Percentiles rank a stretch among this genome's conserved stretches.
Conservation (phyloP, 352 stramenopile genomes). For the Phytopythium cucurbitacearum region DNA sequence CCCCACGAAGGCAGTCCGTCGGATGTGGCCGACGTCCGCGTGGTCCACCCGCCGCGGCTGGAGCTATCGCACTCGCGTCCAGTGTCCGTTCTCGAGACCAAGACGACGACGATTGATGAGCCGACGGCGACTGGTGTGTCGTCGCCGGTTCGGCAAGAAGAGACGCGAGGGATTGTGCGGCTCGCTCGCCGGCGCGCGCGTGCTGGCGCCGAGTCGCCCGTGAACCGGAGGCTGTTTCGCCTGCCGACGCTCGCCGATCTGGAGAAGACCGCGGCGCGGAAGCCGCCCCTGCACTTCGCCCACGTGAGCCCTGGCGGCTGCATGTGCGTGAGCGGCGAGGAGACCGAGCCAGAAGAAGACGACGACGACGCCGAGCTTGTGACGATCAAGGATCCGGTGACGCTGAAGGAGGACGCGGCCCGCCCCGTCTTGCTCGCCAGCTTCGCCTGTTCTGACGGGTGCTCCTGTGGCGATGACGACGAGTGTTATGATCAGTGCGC, state of each 20-base stretch:
- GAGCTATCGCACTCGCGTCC: background rate
- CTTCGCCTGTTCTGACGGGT: slow-evolving; percentile 4
- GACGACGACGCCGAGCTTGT: background rate
- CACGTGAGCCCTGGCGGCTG: background rate
- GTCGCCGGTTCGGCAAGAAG: too few species aligned
- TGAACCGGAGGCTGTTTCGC: slow-evolving; percentile 2
- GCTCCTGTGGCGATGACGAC: slow-evolving; percentile 2
- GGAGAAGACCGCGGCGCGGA: background rate
- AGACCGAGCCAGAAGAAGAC: slow-evolving; percentile 3
- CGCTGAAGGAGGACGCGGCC: background rate
- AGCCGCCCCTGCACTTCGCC: background rate
- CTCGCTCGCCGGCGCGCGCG: background rate
- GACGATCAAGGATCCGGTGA: background rate
- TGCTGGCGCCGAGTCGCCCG: background rate
- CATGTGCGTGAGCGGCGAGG: background rate
- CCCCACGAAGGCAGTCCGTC: slow-evolving; percentile 12
- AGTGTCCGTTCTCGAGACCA: background rate
- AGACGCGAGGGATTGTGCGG: slow-evolving; percentile 5
- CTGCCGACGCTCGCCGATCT: slow-evolving; percentile 5
- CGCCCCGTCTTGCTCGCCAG: background rate
- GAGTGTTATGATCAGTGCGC: slow-evolving; percentile 4
- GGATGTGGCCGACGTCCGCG: slow-evolving; percentile 11
- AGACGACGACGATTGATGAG: background rate
- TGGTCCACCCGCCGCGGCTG: slow-evolving; percentile 3
- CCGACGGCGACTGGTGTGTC: background rate